These are phyloP conservation scores for Harrya chromipes DNA, from an alignment of 768 basidiomycete genomes.

Conservation along the genomic window DNA sequence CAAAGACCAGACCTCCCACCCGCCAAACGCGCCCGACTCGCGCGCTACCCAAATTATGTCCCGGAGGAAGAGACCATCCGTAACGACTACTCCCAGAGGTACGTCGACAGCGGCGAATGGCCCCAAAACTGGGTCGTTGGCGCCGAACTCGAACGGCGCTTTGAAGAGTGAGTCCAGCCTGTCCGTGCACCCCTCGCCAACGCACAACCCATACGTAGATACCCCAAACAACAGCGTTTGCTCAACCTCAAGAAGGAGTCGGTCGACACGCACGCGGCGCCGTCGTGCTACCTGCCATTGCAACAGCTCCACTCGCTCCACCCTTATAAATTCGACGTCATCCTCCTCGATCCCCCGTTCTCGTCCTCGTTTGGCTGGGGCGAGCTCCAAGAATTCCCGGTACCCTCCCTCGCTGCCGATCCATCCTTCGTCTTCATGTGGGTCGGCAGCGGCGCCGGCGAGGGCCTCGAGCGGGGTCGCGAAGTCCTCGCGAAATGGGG, in stretches of 20 bases:
- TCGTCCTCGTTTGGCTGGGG: conserved; percentile 86
- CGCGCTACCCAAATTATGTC: conserved; percentile 77
- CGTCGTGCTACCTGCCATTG: conserved; percentile 69
- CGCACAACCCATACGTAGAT: conserved; percentile 45
- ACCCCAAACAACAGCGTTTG: conserved; percentile 89
- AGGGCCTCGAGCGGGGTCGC: conserved; percentile 87
- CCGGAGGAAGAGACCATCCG: conserved; percentile 95
- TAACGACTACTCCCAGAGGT: conserved; percentile 90
- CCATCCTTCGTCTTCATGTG: conserved; percentile 94
- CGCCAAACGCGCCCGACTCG: conserved; percentile 69
- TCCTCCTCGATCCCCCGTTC: conserved; percentile 89
- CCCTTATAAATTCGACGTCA: conserved; percentile 81
- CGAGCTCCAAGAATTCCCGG: conserved; percentile 74
- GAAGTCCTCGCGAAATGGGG: conserved; percentile 95
- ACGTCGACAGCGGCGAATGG: conserved; percentile 90
- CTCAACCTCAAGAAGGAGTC: conserved; percentile 79
- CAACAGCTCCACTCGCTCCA: conserved; percentile 54
- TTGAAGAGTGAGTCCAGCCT: conserved; percentile 81
- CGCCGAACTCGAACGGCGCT: conserved; percentile 81
- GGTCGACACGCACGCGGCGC: conserved; percentile 64
- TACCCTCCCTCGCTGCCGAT: conserved; percentile 81
- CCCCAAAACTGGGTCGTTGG: conserved; percentile 93
- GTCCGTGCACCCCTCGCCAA: background rate
- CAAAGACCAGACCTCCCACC: conserved; percentile 55
- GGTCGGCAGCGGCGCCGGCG: conserved; percentile 90